Percentiles rank a stretch among this genome's conserved stretches.
Evolutionary conservation across 768 basidiomycete genomes (phyloP).

Genomic region (Boletus subparvulus): DNA sequence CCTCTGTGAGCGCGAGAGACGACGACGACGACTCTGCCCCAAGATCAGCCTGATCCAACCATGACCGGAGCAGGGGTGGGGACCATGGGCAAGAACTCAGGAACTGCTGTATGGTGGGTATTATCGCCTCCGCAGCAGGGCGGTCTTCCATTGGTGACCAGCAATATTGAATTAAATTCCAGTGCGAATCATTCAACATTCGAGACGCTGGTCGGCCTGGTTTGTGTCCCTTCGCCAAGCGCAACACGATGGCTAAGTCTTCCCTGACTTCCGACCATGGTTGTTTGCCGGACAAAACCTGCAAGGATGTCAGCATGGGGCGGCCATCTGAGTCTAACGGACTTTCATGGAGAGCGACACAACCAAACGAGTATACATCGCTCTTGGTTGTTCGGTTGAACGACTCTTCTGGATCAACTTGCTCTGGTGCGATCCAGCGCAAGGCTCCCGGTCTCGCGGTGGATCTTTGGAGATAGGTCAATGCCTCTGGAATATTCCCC

Average conservation of each 20-base stretch:
- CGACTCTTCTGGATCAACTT: slow-evolving; percentile 2
- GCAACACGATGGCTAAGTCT: slow-evolving; percentile 5
- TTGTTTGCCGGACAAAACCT: slow-evolving; percentile 9
- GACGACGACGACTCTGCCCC: no score
- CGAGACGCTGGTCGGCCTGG: slow-evolving; percentile 4
- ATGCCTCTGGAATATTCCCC: slow-evolving; percentile 7
- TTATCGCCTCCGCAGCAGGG: neutral
- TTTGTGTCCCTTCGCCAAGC: neutral
- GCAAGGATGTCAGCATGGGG: neutral
- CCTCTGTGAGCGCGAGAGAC: no score
- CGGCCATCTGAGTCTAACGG: slow-evolving; percentile 10
- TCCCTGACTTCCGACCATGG: slow-evolving; percentile 10
- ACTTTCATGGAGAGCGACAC: slow-evolving; percentile 31
- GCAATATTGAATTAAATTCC: slow-evolving; percentile 9
- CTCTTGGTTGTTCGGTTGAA: neutral
- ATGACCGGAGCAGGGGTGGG: neutral
- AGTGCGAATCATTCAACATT: neutral
- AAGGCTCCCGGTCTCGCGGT: slow-evolving; percentile 25
- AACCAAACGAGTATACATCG: slow-evolving; percentile 25
- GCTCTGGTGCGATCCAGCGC: no score
- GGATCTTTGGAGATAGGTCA: slow-evolving; percentile 12
- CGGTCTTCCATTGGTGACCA: neutral
- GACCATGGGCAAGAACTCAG: neutral
- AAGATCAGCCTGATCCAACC: no score
- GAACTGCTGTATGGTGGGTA: neutral